Evolutionary conservation across 805 yeast genomes (phyloP), one percentile per base, ranked within the genome.

Genomic region (Myxozyma vanderwaltii): DNA sequence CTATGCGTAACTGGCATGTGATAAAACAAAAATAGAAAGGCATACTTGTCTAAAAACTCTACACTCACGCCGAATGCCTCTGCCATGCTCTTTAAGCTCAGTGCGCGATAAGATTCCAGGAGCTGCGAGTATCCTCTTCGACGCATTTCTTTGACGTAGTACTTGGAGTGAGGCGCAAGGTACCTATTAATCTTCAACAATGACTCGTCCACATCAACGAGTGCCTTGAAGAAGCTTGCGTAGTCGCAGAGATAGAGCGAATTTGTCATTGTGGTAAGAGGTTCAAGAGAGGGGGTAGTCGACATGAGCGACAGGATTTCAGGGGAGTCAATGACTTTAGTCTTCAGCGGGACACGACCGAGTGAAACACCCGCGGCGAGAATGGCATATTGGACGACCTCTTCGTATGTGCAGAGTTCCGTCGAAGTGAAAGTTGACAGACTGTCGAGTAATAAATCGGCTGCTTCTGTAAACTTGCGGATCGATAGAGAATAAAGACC

Each of bases 371-470:
- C 85, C 40, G 98, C 98, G n/a, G 95, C 83, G 15, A 91, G 82
- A 35, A 91, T 82, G 2, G 97, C 91, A 69, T 87, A 91, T 54
- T 85, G 86, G 1, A 95, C 97, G 63, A 94, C 86, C 71, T 89
- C 87, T 70, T 90, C 96, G 76, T 94, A 94, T 2, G 89, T 82
- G 54, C 96, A 82, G 63, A 94, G 77, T 73, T 94, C 99, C 1
- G 90, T 86, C 15, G 96, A 89, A 0, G 98, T 92, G 76, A 94
- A 94, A 1, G 99, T 94, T 8, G 98, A 91, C 73, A 94, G 80
- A 8, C 96, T 87, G 73, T 91, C 99, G 64, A 89, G 89, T 68
- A 94, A 80, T 63, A 92, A 77, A 54, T 83, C 83, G 1, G 97
- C 84, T 1, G 98, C 96, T 67, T 89, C 95, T 41, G 77, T 78